These are phyloP conservation scores for Entelexis paramagnoliae DNA, from an alignment of 1,139 yeast species.

Conservation along the genomic window DNA sequence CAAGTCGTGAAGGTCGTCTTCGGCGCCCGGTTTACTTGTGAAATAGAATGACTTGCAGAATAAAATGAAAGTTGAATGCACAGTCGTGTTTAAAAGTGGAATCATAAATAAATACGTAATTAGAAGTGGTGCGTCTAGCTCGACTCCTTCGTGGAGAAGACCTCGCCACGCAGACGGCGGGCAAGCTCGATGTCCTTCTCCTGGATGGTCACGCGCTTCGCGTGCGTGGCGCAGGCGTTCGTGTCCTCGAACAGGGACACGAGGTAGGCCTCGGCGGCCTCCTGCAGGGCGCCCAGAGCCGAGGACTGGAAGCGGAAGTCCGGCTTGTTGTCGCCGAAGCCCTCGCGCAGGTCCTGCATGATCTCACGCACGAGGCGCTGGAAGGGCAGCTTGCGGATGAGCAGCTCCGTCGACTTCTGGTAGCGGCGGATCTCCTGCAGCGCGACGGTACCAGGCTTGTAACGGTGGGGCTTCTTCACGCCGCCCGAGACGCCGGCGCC, in stretches of 20 bases:
- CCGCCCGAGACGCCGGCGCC: slow-evolving; percentile 71
- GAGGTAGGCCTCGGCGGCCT: slow-evolving; percentile 96
- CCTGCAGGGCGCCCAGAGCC: slow-evolving; percentile 98
- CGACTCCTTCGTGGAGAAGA: slow-evolving; percentile 23
- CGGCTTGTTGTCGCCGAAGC: slow-evolving; percentile 45
- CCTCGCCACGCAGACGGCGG: slow-evolving; percentile 95
- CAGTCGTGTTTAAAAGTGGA: background rate
- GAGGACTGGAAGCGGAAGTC: slow-evolving; percentile 98
- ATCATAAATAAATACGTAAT: slow-evolving; percentile 7
- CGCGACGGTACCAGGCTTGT: slow-evolving; percentile 99
- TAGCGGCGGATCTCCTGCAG: slow-evolving; percentile 99
- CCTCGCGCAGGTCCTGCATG: slow-evolving; percentile 70
- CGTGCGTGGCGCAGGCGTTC: slow-evolving; percentile 97
- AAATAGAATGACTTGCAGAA: no score
- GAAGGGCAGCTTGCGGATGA: slow-evolving; percentile 97
- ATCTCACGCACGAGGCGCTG: slow-evolving; percentile 97
- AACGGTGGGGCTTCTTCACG: slow-evolving; percentile 99
- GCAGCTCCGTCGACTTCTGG: slow-evolving; percentile 94
- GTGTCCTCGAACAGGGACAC: slow-evolving; percentile 89
- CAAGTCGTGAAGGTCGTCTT: no score
- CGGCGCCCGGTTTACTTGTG: no score
- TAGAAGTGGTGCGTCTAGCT: slow-evolving; percentile 2
- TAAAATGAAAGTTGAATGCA: background rate
- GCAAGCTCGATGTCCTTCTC: slow-evolving; percentile 99
- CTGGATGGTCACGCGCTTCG: slow-evolving; percentile 98